Evolutionary conservation across 257 asterid species (phyloP), one percentile per base, ranked within the genome.

Genomic region (Solanum okadae): DNA sequence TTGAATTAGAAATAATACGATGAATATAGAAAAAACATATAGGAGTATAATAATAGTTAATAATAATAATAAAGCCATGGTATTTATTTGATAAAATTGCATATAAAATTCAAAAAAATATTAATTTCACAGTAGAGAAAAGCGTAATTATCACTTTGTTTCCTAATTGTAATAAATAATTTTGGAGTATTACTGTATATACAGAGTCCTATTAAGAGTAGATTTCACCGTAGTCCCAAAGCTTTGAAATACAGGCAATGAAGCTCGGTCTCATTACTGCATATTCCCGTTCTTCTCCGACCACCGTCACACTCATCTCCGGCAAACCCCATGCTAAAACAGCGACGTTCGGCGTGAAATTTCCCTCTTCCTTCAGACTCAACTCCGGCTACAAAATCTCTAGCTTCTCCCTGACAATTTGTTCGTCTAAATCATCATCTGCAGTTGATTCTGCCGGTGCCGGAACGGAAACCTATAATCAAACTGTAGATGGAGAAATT

Each of bases 401-500:
- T 14, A 82, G 22, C 70, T 44, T 86, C 73, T 46, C 73, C 88
- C 56, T 49, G n/a, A 46, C 85, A n/a, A 52, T 52, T 34, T 86
- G 85, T 63, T 33, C 37, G 49, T 86, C 85, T 38, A 86, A 86
- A 86, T 73, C 88, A 46, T 52, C 88, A 79, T 79, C 88, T 49
- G 12, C 61, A 34, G 20, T 23, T 52, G 73, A 46, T 34, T 59
- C 73, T n/a, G 37, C 61, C 35, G 86, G 88, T 84, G 88, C 70
- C 22, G 87, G 59, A 27, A 71, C 67, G 89, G 89, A 88, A 22
- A 29, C 92, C 87, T 76, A 86, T 22, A 76, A 75, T 34, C 88
- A 84, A 22, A 75, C 88, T 72, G 86, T 49, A 81, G 83, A 83
- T 87, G 89, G 56, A 85, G 89, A 9, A 88, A 88, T 88, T 84